A percentile compares a stretch with the other conserved stretches of the same genome.
Conservation (phyloP, 352 stramenopile genomes). For the Albugo candida region DNA sequence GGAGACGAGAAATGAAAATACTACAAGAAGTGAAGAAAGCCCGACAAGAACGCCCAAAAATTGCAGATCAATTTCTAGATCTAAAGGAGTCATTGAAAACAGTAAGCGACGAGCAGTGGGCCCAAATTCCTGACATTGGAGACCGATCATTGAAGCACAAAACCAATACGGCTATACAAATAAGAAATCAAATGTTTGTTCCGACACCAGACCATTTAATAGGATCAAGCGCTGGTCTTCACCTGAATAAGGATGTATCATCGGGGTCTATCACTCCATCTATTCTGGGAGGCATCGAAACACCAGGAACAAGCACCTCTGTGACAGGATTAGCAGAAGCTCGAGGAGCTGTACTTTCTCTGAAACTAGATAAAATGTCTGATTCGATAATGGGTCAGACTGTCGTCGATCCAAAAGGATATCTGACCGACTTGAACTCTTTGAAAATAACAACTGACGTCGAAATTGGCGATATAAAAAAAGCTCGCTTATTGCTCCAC, state of each 20-base stretch:
- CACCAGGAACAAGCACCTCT: slow-evolving; percentile 28
- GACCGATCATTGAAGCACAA: slow-evolving; percentile 91
- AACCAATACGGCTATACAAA: slow-evolving; percentile 78
- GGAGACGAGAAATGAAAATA: slow-evolving; percentile 61
- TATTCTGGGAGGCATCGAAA: slow-evolving; percentile 16
- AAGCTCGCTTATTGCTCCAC: slow-evolving; percentile 90
- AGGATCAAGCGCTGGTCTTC: slow-evolving; percentile 20
- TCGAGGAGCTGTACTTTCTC: slow-evolving; percentile 84
- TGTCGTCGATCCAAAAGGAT: slow-evolving; percentile 94
- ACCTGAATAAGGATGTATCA: slow-evolving; percentile 9
- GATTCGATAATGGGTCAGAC: slow-evolving; percentile 92
- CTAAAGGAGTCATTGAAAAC: slow-evolving; percentile 85
- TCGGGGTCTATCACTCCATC: slow-evolving; percentile 36
- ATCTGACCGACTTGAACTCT: slow-evolving; percentile 94
- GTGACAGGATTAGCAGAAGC: slow-evolving; percentile 83
- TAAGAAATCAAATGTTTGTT: slow-evolving; percentile 88
- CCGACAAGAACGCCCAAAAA: slow-evolving; percentile 79
- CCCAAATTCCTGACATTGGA: slow-evolving; percentile 91
- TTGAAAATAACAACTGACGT: slow-evolving; percentile 85
- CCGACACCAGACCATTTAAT: slow-evolving; percentile 89
- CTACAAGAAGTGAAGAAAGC: slow-evolving; percentile 77
- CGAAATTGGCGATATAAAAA: slow-evolving; percentile 97
- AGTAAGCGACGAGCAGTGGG: slow-evolving; percentile 90
- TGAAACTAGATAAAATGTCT: slow-evolving; percentile 94
- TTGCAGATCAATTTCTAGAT: slow-evolving; percentile 95